These are phyloP conservation scores for Wickerhamiella hasegawae DNA, from an alignment of 805 yeast genomes.

Conservation along the genomic window DNA sequence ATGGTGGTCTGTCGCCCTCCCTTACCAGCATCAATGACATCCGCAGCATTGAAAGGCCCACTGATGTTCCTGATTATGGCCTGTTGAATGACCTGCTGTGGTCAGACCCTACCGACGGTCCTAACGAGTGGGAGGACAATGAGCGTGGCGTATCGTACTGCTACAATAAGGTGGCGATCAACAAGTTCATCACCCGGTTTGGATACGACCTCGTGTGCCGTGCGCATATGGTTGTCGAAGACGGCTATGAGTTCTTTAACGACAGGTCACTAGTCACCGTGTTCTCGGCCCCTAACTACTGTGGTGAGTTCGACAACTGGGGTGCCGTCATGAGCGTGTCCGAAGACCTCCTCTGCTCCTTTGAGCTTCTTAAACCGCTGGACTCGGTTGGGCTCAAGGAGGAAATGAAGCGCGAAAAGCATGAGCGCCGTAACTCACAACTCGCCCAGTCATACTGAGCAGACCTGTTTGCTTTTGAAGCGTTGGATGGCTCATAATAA, in stretches of 20 bases:
- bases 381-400: slow-evolving; percentile 87
- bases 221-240: slow-evolving; percentile 81
- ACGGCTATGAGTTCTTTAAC: slow-evolving; percentile 63
- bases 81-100: slow-evolving; percentile 60
- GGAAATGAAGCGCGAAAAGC: slow-evolving; percentile 85
- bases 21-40: slow-evolving; percentile 61
- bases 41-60: slow-evolving; percentile 58
- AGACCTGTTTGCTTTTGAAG: too few relatives aligned
- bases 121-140: slow-evolving; percentile 77
- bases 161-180: slow-evolving; percentile 63
- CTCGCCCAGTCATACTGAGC: not conserved
- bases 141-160: slow-evolving; percentile 76
- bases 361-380: slow-evolving; percentile 84
- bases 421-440: slow-evolving; percentile 46
- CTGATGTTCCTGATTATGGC: slow-evolving; percentile 77
- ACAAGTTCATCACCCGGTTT: slow-evolving; percentile 56
- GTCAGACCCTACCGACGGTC: slow-evolving; percentile 76
- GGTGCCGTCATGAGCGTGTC: slow-evolving; percentile 97
- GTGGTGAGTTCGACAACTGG: slow-evolving; percentile 86
- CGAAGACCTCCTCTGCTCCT: slow-evolving; percentile 82
- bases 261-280: slow-evolving; percentile 58
- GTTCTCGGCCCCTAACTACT: slow-evolving; percentile 60
- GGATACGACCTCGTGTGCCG: slow-evolving; percentile 70
- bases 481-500: too few relatives aligned
- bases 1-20: slow-evolving; percentile 70